phyloP scores from a whole-genome alignment of 2,329 filamentous ascomycete species.

The Alternaria arbusti region DNA sequence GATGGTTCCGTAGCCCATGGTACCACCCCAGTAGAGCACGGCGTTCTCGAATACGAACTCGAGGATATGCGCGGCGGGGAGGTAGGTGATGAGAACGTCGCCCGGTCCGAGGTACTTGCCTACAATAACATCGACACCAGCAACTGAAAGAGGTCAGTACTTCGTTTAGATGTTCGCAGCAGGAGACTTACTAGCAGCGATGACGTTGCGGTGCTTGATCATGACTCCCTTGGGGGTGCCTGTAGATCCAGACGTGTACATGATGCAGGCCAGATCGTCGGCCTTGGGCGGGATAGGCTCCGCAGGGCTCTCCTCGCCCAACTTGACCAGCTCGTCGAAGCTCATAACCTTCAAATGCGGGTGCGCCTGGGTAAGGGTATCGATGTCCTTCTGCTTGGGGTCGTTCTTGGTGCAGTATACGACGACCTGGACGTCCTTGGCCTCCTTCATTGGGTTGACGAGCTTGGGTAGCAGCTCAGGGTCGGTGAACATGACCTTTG shows the following conservation, averaged over 20 bases:
- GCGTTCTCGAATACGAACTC: slow-evolving; percentile 96
- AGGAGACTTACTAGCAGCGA: slow-evolving; percentile 71
- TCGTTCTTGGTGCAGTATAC: slow-evolving; percentile 65
- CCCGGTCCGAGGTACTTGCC: slow-evolving; percentile 77
- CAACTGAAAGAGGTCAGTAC: slow-evolving; percentile 55
- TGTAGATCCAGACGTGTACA: slow-evolving; percentile 87
- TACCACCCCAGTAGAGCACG: slow-evolving; percentile 85
- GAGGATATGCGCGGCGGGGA: slow-evolving; percentile 93
- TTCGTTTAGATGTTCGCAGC: not conserved
- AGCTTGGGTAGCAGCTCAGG: slow-evolving; percentile 70
- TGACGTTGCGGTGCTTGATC: slow-evolving; percentile 78
- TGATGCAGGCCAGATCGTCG: slow-evolving; percentile 80
- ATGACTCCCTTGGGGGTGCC: slow-evolving; percentile 88
- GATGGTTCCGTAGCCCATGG: slow-evolving; percentile 90
- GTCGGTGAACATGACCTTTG: slow-evolving; percentile 85
- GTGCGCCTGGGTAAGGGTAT: slow-evolving; percentile 61
- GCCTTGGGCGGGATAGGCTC: slow-evolving; percentile 74
- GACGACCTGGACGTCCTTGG: slow-evolving; percentile 62
- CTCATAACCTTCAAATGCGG: slow-evolving; percentile 60
- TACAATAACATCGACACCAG: slow-evolving; percentile 80
- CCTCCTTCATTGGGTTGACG: slow-evolving; percentile 61
- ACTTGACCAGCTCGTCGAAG: slow-evolving; percentile 62
- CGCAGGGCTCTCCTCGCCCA: slow-evolving; percentile 69
- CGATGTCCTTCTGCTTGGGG: slow-evolving; percentile 59
- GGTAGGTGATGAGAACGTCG: slow-evolving; percentile 85